Evolutionary conservation across 768 basidiomycete genomes (phyloP).

Genomic region (Tulasnella sp.): DNA sequence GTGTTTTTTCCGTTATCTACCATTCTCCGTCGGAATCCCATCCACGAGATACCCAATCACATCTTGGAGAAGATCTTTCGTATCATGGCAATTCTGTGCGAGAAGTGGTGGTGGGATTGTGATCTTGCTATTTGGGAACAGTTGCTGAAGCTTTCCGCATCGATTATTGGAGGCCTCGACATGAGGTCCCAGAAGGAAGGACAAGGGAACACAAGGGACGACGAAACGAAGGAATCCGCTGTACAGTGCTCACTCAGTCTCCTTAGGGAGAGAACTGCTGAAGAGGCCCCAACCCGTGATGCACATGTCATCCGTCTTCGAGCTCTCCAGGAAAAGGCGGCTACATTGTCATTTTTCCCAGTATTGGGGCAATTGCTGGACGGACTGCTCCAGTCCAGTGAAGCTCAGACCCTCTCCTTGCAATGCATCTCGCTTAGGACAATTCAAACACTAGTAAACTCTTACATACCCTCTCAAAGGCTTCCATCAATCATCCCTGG

Average conservation of each 20-base stretch:
- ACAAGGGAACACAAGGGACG: conserved; percentile 34
- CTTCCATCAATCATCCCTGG: conserved; percentile 71
- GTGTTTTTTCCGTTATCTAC: conserved; percentile 78
- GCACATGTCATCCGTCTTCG: conserved; percentile 28
- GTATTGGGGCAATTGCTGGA: conserved; percentile 75
- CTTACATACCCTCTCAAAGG: conserved; percentile 35
- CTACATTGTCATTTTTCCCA: conserved; percentile 45
- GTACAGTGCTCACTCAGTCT: conserved; percentile 51
- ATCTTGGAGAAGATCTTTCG: conserved; percentile 61
- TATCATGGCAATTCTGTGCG: conserved; percentile 44
- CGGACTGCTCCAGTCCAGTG: conserved; percentile 46
- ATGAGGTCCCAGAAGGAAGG: not conserved
- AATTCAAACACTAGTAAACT: conserved; percentile 38
- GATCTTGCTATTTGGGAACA: conserved; percentile 71
- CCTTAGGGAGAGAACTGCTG: conserved; percentile 37
- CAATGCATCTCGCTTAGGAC: conserved; percentile 51
- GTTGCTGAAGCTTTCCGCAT: conserved; percentile 60
- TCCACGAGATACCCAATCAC: conserved; percentile 59
- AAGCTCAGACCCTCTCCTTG: conserved; percentile 45
- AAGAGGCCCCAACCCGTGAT: not conserved
- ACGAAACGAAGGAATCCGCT: conserved; percentile 73
- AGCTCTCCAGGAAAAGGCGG: conserved; percentile 22
- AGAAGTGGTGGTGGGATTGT: conserved; percentile 77
- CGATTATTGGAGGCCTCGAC: conserved; percentile 45
- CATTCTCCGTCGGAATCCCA: conserved; percentile 63